Evolutionary conservation across 1,284 basidiomycete species (phyloP), one percentile per base, ranked within the genome.

Genomic region (Trametes pubescens): DNA sequence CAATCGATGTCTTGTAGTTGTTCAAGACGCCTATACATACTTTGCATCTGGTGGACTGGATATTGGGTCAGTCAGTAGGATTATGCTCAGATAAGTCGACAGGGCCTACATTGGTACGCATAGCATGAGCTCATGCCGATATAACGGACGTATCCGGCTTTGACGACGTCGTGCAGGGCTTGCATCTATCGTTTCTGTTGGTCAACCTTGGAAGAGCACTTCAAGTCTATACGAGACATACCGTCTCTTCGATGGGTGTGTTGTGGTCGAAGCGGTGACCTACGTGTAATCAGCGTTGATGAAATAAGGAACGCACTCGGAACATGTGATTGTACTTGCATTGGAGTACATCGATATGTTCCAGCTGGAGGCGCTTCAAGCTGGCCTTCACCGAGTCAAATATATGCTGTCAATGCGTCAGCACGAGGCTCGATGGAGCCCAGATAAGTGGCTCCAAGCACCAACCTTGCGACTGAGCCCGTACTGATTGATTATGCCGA

Each of bases 341-440:
- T 76, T 89, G 88, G 21, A 89, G 78, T 4, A 92, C 72, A 67
- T 92, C 91, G 66, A 93, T 81, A 69, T 92, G 89, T 54, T 92
- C 89, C 9, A 91, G 75, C 65, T 88, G 85, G 34, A 93, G 82
- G 24, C 90, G 82, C 66, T 86, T 78, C 53, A 92, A 74, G 58
- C 88, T 89, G 48, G 80, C 80, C 70, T 91, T 86, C 49, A 93
- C 87, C 0, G 86, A 82, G n/a, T 88, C 87, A 66, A 93, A 92
- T 63, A 93, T 91, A 68, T 88, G 86, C 83, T 87, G 43, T 21
- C 4, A 21, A 13, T 16, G 21, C 14, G 3, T 26, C 2, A 21
- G 40, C 8, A 26, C 16, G 24, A 13, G 21, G 9, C 3, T 5
- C 43, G 9, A 29, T 18, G 9, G 2, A 7, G 21, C 13, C 8